These are phyloP conservation scores for Zanthoxylum bungeanum DNA, from an alignment of 345 rosid species.

Conservation along the genomic window DNA sequence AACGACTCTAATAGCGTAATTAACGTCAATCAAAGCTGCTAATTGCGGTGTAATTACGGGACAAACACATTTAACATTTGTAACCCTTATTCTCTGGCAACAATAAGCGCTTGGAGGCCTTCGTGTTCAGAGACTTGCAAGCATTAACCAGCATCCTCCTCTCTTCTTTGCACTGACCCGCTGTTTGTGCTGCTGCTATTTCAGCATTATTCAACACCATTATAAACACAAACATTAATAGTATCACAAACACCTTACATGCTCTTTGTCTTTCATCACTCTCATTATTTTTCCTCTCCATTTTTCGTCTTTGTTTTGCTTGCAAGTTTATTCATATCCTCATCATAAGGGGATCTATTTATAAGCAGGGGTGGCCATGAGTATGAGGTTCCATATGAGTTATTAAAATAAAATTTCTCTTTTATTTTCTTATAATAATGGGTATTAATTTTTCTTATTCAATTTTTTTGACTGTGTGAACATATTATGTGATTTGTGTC, in stretches of 20 bases:
- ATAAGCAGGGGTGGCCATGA: too few species aligned
- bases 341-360: not conserved
- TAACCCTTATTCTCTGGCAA: conserved; percentile 13
- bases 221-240: not conserved
- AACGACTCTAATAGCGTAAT: conserved; percentile 10
- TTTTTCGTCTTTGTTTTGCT: not conserved
- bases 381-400: too few species aligned
- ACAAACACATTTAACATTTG: conserved; percentile 17
- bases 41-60: conserved; percentile 13
- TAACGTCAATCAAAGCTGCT: conserved; percentile 15
- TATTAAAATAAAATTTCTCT: too few species aligned
- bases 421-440: too few species aligned
- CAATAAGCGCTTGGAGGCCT: conserved; percentile 8
- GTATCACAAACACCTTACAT: not conserved
- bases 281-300: not conserved
- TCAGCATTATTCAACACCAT: not conserved
- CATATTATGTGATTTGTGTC: not conserved
- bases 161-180: conserved; percentile 9
- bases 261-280: not conserved
- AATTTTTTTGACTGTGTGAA: too few species aligned
- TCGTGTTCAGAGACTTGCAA: conserved; percentile 3
- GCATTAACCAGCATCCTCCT: conserved; percentile 10
- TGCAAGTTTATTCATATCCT: not conserved
- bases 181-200: not conserved
- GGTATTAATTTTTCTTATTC: not conserved